Percentiles rank a stretch among this genome's conserved stretches.
Evolutionary conservation across 106 monocot species (phyloP).

Genomic region (Dactylorhiza incarnata): DNA sequence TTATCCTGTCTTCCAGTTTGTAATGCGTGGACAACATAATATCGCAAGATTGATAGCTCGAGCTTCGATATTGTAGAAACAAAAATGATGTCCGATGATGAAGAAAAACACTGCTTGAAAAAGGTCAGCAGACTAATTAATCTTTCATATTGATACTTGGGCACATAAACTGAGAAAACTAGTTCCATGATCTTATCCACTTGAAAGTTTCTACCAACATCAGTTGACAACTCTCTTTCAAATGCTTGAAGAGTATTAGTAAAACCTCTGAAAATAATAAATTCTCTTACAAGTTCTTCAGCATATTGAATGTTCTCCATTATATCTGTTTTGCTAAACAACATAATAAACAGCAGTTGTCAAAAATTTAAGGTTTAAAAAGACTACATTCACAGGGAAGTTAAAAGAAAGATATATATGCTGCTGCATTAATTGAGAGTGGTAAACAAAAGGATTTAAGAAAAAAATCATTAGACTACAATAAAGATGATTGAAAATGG

Average conservation of each 20-base stretch:
- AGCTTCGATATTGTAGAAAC: slow-evolving; percentile 56
- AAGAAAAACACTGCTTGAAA: slow-evolving; percentile 79
- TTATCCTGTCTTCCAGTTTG: slow-evolving; percentile 74
- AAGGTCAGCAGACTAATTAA: slow-evolving; percentile 61
- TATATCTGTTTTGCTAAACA: slow-evolving; percentile 4
- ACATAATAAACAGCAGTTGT: neutral
- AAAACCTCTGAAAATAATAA: slow-evolving; percentile 92
- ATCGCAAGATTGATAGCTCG: slow-evolving; percentile 69
- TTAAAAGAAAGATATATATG: neutral
- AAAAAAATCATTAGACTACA: no score
- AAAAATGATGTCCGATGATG: slow-evolving; percentile 50
- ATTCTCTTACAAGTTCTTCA: slow-evolving; percentile 87
- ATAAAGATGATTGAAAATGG: no score
- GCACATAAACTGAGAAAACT: slow-evolving; percentile 73
- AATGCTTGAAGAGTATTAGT: slow-evolving; percentile 69
- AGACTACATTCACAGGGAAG: neutral
- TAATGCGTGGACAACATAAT: slow-evolving; percentile 76
- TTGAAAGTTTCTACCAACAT: slow-evolving; percentile 85
- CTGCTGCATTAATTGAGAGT: neutral
- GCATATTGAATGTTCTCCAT: slow-evolving; percentile 98
- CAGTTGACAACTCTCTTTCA: slow-evolving; percentile 71
- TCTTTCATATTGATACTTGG: slow-evolving; percentile 75
- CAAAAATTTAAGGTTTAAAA: neutral
- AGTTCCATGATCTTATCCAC: slow-evolving; percentile 86
- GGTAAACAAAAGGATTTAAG: neutral